These are phyloP conservation scores for Dinochytrium kinnereticum DNA, from an alignment of 371 early-diverging fungal species.

Conservation along the genomic window DNA sequence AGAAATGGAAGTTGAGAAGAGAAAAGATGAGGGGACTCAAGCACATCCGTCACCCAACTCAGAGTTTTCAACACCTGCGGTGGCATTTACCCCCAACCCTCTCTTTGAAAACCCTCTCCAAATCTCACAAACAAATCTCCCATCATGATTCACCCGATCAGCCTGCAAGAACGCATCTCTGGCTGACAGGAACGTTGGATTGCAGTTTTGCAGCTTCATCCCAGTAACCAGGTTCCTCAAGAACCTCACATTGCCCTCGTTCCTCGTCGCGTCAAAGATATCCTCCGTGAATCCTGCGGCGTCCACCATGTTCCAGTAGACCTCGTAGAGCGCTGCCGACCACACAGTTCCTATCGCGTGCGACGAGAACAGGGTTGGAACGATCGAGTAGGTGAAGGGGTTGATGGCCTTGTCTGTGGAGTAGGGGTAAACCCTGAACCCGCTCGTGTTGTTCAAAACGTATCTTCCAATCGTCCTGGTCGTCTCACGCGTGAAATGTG, in stretches of 20 bases:
- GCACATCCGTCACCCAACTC: too few species aligned
- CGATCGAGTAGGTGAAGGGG: slow-evolving; percentile 32
- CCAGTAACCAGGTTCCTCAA: slow-evolving; percentile 27
- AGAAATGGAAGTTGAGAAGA: too few species aligned
- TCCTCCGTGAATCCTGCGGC: slow-evolving; percentile 67
- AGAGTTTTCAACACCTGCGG: too few species aligned
- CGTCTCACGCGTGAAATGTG: slow-evolving; percentile 56
- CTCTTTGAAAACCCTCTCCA: slow-evolving; percentile 50
- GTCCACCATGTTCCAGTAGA: slow-evolving; percentile 81
- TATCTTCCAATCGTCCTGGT: slow-evolving; percentile 81
- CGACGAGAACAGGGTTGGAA: slow-evolving; percentile 24
- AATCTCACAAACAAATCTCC: slow-evolving; percentile 30
- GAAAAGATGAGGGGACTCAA: too few species aligned
- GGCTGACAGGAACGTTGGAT: slow-evolving; percentile 43
- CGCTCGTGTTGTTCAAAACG: slow-evolving; percentile 56
- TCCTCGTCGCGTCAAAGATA: slow-evolving; percentile 33
- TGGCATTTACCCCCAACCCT: slow-evolving; percentile 38
- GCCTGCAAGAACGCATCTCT: slow-evolving; percentile 49
- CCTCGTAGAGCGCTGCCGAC: slow-evolving; percentile 74
- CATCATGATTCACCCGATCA: slow-evolving; percentile 25
- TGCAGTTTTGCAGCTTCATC: slow-evolving; percentile 48
- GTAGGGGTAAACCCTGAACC: slow-evolving; percentile 79
- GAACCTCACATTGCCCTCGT: slow-evolving; percentile 42
- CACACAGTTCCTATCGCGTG: slow-evolving; percentile 49
- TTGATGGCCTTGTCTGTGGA: slow-evolving; percentile 37